Evolutionary conservation across 2,329 filamentous ascomycete species (phyloP).

Genomic region (Aspergillus calidoustus): DNA sequence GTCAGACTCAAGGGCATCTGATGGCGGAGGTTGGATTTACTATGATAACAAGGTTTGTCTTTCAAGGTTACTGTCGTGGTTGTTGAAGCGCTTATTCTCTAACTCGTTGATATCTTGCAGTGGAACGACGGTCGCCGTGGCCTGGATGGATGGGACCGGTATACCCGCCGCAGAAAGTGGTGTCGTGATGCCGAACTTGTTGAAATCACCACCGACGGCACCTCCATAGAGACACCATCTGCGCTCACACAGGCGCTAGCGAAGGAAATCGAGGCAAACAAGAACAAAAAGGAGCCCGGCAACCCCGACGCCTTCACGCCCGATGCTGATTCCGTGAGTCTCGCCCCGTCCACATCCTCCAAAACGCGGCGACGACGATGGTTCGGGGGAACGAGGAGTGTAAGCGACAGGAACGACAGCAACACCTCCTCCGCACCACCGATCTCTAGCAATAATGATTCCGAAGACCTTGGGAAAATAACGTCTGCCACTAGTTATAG

Average conservation of each 20-base stretch:
- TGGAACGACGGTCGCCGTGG: conserved; percentile 89
- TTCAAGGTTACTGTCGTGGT: background rate
- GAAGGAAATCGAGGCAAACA: conserved; percentile 26
- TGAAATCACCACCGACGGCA: conserved; percentile 62
- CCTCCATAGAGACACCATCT: conserved; percentile 47
- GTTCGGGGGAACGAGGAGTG: conserved; percentile 41
- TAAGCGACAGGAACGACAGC: conserved; percentile 32
- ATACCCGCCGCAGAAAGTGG: conserved; percentile 94
- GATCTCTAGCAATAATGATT: conserved; percentile 26
- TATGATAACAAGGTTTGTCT: conserved; percentile 88
- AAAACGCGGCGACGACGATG: conserved; percentile 42
- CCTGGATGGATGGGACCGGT: conserved; percentile 89
- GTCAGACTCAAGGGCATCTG: conserved; percentile 44
- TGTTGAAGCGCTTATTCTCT: background rate
- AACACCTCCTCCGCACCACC: conserved; percentile 27
- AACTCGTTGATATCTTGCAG: conserved; percentile 47
- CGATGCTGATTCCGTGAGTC: conserved; percentile 33
- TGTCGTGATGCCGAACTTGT: conserved; percentile 94
- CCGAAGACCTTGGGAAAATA: conserved; percentile 31
- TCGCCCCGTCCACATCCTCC: conserved; percentile 34
- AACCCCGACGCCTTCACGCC: conserved; percentile 25
- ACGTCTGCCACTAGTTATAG: conserved; percentile 26
- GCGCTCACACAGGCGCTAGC: conserved; percentile 34
- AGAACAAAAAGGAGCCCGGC: conserved; percentile 21
- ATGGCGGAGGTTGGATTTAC: conserved; percentile 88